Conservation (phyloP, 208 protist species). For the Trypanosoma avium region DNA sequence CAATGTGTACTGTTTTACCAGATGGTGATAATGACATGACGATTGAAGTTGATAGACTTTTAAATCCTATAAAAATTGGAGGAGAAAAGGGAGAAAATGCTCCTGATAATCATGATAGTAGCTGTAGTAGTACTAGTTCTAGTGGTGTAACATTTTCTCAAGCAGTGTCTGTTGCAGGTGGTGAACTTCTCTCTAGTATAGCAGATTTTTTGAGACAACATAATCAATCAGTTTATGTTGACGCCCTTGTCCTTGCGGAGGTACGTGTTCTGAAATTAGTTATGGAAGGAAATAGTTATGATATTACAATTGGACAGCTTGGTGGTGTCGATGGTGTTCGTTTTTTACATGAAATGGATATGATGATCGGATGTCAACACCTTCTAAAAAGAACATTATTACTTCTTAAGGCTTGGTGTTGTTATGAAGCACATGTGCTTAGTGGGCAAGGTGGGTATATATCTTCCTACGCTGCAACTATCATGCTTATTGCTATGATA, state of each 20-base stretch:
- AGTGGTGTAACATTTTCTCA: constrained; percentile 40
- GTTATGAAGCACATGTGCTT: constrained; percentile 90
- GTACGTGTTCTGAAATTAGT: constrained; percentile 89
- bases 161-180: constrained; percentile 57
- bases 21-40: constrained; percentile 90
- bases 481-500: constrained; percentile 90
- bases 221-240: constrained; percentile 67
- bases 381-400: constrained; percentile 90
- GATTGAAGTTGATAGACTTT: constrained; percentile 73
- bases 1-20: constrained; percentile 86
- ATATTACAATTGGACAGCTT: constrained; percentile 89
- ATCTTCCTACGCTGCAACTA: constrained; percentile 86
- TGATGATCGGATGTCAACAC: constrained; percentile 70
- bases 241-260: constrained; percentile 78
- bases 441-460: constrained; percentile 88
- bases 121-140: not conserved
- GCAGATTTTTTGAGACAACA: constrained; percentile 55
- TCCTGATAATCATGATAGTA: not conserved
- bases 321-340: constrained; percentile 87
- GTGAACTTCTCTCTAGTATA: constrained; percentile 64
- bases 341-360: constrained; percentile 90
- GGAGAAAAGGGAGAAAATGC: not conserved
- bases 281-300: constrained; percentile 85
- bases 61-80: constrained; percentile 25
- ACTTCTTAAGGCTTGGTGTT: constrained; percentile 90